Evolutionary conservation across 78 protist species (phyloP).

Genomic region (Dictyostelium citrinum): DNA sequence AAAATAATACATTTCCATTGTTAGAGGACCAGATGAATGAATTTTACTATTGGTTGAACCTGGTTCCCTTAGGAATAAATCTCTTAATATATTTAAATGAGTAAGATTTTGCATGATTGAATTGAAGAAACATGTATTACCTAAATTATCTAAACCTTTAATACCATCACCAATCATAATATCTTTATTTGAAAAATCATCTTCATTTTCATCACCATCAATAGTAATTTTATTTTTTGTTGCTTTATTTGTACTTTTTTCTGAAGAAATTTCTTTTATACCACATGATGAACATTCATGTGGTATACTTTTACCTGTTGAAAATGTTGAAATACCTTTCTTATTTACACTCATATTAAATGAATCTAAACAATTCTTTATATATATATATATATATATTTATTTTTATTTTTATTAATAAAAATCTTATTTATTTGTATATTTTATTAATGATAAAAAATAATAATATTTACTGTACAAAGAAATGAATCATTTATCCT

Average conservation of each 20-base stretch:
- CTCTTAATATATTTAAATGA: conserved; percentile 48
- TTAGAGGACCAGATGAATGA: background rate
- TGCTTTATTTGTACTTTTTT: background rate
- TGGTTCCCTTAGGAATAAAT: conserved; percentile 17
- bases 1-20: conserved; percentile 52
- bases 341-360: background rate
- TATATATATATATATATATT: too few species aligned
- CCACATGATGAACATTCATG: background rate
- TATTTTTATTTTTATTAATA: too few species aligned
- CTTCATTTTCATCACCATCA: background rate
- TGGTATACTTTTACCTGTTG: background rate
- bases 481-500: conserved; percentile 13
- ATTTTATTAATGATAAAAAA: too few species aligned
- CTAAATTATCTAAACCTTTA: conserved; percentile 66
- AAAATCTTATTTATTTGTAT: too few species aligned
- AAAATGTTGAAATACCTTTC: background rate
- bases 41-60: background rate
- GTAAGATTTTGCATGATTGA: conserved; percentile 74
- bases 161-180: conserved; percentile 33
- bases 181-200: background rate
- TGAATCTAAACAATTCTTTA: background rate
- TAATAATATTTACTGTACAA: conserved; percentile 31
- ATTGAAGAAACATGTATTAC: conserved; percentile 77
- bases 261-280: background rate
- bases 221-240: background rate